A percentile compares a stretch with the other conserved stretches of the same genome.
Conservation (phyloP, 2,329 filamentous ascomycete genomes). For the Sporothrix phasma region DNA sequence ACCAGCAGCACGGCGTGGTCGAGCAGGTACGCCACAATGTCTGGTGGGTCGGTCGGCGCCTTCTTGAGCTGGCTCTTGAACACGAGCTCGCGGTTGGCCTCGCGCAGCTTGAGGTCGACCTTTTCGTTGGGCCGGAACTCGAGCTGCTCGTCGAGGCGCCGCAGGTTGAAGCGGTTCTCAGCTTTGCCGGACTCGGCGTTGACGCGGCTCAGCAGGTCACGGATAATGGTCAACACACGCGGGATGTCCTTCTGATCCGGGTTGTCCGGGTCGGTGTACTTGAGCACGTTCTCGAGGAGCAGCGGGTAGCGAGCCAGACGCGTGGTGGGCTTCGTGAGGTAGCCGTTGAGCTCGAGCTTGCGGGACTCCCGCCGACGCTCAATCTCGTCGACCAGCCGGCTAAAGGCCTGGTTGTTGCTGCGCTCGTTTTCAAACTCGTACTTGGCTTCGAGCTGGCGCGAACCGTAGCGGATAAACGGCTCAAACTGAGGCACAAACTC, state of each 20-base stretch:
- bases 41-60: conserved; percentile 72
- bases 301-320: conserved; percentile 88
- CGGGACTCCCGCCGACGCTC: conserved; percentile 92
- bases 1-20: conserved; percentile 92
- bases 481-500: conserved; percentile 88
- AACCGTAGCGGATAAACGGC: conserved; percentile 92
- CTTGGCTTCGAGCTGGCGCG: conserved; percentile 91
- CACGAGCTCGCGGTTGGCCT: conserved; percentile 84
- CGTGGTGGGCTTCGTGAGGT: conserved; percentile 94
- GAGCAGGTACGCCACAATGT: conserved; percentile 91
- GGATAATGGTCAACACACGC: conserved; percentile 76
- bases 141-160: conserved; percentile 82
- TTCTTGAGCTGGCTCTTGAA: conserved; percentile 96
- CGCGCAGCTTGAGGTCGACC: conserved; percentile 87
- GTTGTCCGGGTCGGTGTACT: conserved; percentile 81
- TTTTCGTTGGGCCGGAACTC: conserved; percentile 84
- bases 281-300: conserved; percentile 80
- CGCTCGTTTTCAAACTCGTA: conserved; percentile 98
- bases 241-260: conserved; percentile 88
- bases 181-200: conserved; percentile 94
- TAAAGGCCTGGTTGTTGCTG: conserved; percentile 71
- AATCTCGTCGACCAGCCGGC: conserved; percentile 90
- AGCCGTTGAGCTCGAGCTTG: conserved; percentile 94
- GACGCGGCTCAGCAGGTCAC: conserved; percentile 75
- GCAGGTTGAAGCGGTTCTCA: conserved; percentile 93